Conservation (phyloP, 306 rosid genomes). For the Lathyrus tuberosus region DNA sequence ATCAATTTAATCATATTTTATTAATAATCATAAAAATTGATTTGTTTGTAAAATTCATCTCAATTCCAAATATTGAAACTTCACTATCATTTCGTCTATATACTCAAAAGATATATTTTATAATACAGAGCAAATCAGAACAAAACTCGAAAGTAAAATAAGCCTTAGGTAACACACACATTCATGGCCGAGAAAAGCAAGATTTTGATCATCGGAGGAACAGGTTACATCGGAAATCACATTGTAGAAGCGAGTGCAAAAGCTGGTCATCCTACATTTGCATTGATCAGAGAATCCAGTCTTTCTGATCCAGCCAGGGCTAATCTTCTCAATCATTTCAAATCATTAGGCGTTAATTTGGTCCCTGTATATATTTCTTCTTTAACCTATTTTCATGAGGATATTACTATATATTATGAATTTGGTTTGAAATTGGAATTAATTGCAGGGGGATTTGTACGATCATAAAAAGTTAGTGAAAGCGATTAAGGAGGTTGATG, state of each 20-base stretch:
- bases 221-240: conserved; percentile 81
- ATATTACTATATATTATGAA: not conserved
- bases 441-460: conserved; percentile 69
- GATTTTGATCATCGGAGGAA: conserved; percentile 88
- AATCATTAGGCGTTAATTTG: conserved; percentile 60
- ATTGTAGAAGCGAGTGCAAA: conserved; percentile 82
- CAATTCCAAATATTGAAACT: too few relatives aligned
- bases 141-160: too few relatives aligned
- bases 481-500: conserved; percentile 79
- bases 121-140: not conserved
- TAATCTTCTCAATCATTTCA: conserved; percentile 56
- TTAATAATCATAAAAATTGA: too few relatives aligned
- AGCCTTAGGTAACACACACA: too few relatives aligned
- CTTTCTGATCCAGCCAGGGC: conserved; percentile 66
- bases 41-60: too few relatives aligned
- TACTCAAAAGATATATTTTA: too few relatives aligned
- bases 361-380: conserved; percentile 44
- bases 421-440: not conserved
- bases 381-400: not conserved
- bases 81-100: too few relatives aligned
- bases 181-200: conserved; percentile 78
- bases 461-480: conserved; percentile 76
- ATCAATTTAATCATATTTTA: too few relatives aligned
- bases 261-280: conserved; percentile 77
- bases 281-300: conserved; percentile 68